Base-by-base conservation (phyloP, 1,284 basidiomycete species). In the Ceratobasidium sp. region DNA sequence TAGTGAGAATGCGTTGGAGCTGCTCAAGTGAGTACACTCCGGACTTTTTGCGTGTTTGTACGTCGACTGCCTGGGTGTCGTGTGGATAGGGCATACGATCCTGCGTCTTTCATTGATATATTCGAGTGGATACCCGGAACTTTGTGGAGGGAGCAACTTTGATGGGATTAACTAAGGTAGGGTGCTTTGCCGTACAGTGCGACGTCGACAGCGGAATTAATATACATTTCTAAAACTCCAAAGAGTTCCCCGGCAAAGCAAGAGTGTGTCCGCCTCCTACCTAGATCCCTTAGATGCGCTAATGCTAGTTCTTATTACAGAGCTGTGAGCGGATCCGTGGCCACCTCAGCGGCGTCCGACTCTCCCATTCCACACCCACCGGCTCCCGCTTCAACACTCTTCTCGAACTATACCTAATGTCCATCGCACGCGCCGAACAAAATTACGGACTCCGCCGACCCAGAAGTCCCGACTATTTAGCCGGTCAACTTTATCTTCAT, bases 401-500 rank as follows among this genome's bases (percentile, higher is more conserved):
- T 7, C 78, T 89, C 2, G 78, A 83, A 7, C 81, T 82, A 8
- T 89, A 90, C 77, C 64, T 89, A 22, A 76, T 81, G 11, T 78
- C 79, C 24, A 82, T 89, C 4, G 86, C 89, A 75, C 57, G 72
- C 3, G 84, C 84, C 0, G 80, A 83, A 51, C 78, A 77, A 31
- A 65, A 67, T n/a, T 62, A 50, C 44, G 50, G n/a, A 75, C 22
- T 79, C 64, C 41, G 78, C 76, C n/a, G 66, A 71, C 44, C 66
- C 66, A 3, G 31, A 33, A 27, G 45, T 71, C 31, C 57, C 66
- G 4, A 54, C 54, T 1, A 59, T 71, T 6, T 90, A 89, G 78
- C 89, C 89, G 0, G 79, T 89, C 44, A 90, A 90, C 78, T 87
- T 86, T 75, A 86, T 91, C 33, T 80, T 91, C 44, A 84, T 91